These are phyloP conservation scores for Backusella psychrophila DNA, from an alignment of 192 early-diverging fungal genomes.

Conservation along the genomic window DNA sequence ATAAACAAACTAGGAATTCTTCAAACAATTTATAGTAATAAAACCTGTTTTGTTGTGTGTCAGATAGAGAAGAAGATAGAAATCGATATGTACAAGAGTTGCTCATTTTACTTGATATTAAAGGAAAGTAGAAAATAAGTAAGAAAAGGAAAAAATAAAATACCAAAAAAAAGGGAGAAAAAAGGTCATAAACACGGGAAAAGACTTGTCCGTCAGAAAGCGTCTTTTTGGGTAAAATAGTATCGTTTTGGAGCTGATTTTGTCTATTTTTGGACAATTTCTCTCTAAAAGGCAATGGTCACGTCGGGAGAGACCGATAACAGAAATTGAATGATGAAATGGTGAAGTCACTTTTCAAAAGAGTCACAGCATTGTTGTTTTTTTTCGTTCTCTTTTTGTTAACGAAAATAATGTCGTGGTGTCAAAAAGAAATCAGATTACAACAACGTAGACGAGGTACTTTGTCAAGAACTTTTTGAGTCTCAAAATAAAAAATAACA, in stretches of 20 bases:
- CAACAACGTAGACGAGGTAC: conserved; percentile 46
- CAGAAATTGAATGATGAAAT: not conserved
- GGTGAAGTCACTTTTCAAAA: not conserved
- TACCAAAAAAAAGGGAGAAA: not conserved
- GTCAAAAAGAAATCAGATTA: conserved; percentile 61
- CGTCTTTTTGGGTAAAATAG: not conserved
- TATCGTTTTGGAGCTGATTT: not conserved
- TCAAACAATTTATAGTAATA: not conserved
- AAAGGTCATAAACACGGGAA: not conserved
- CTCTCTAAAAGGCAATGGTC: not conserved
- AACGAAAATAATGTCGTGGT: conserved; percentile 61
- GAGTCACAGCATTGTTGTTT: not conserved
- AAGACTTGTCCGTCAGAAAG: not conserved
- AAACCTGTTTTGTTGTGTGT: not conserved
- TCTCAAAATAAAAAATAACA: not conserved
- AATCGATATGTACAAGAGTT: not conserved
- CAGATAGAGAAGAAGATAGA: not conserved
- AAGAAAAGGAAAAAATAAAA: not conserved
- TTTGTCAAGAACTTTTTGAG: not conserved
- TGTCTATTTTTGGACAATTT: not conserved
- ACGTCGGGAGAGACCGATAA: not conserved
- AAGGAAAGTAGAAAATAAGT: not conserved
- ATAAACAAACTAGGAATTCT: not conserved
- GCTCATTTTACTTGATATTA: not conserved
- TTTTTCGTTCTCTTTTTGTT: conserved; percentile 59